Conservation (phyloP, 164 flowering plant genomes). For the Chimonanthus salicifolius region DNA sequence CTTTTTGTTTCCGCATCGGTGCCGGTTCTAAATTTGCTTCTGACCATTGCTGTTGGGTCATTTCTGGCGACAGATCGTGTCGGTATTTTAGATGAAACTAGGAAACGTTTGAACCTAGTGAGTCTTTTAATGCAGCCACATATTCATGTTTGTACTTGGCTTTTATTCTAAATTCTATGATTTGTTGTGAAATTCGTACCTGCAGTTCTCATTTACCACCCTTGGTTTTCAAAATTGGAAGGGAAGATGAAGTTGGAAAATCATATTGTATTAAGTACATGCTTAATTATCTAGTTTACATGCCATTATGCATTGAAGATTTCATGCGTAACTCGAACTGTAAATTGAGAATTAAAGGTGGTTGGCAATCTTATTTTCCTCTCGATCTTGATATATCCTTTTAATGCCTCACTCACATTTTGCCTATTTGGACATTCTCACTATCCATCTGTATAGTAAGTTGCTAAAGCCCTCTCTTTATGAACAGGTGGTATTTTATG, state of each 20-base stretch:
- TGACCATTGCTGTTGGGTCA: slow-evolving; percentile 45
- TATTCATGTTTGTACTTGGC: background rate
- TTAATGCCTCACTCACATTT: background rate
- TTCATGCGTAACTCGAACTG: background rate
- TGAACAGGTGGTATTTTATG: slow-evolving; percentile 63
- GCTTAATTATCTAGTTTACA: too few species aligned
- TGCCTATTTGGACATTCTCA: background rate
- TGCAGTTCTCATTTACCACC: background rate
- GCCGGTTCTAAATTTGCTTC: slow-evolving; percentile 47
- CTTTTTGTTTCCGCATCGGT: slow-evolving; percentile 36
- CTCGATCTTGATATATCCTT: background rate
- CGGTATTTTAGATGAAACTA: slow-evolving; percentile 35
- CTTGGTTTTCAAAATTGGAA: too few species aligned
- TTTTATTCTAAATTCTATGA: background rate
- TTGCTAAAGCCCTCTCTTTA: background rate
- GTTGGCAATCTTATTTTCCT: background rate
- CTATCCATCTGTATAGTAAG: background rate
- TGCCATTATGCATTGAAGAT: background rate
- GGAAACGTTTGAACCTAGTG: slow-evolving; percentile 46
- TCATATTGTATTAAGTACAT: too few species aligned
- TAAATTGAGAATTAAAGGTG: background rate
- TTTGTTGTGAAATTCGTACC: background rate
- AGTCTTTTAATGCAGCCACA: slow-evolving; percentile 4
- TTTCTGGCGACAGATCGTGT: slow-evolving; percentile 39
- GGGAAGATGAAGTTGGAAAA: too few species aligned